Evolutionary conservation across 2,329 filamentous ascomycete genomes (phyloP).

Genomic region (Fusarium euwallaceae): DNA sequence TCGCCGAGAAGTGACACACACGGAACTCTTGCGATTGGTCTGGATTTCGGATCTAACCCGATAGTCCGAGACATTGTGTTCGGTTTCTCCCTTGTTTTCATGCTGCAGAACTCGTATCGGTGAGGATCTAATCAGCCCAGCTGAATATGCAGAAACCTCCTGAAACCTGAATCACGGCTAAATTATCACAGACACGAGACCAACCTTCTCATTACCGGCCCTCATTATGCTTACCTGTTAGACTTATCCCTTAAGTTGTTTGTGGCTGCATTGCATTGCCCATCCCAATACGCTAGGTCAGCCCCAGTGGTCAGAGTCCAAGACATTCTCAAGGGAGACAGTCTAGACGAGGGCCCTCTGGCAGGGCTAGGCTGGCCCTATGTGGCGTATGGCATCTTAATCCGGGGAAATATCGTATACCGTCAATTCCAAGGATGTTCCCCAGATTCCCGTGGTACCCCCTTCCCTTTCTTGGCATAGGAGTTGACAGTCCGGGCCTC

Average conservation of each 20-base stretch:
- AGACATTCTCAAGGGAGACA: slow-evolving; percentile 29
- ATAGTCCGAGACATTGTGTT: slow-evolving; percentile 36
- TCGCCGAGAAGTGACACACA: background rate
- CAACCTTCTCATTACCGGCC: background rate
- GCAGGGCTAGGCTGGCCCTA: background rate
- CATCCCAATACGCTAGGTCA: background rate
- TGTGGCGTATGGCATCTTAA: background rate
- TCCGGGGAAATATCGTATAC: slow-evolving; percentile 33
- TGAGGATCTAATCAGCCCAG: background rate
- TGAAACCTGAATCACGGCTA: slow-evolving; percentile 3
- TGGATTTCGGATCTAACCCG: slow-evolving; percentile 3
- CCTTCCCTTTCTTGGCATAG: background rate
- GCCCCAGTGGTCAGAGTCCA: background rate
- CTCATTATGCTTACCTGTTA: background rate
- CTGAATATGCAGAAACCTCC: background rate
- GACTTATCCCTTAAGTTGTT: background rate
- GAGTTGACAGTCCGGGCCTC: background rate
- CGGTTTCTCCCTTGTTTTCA: slow-evolving; percentile 9
- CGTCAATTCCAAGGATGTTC: slow-evolving; percentile 32
- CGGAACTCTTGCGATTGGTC: background rate
- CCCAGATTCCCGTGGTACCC: background rate
- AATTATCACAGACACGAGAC: background rate
- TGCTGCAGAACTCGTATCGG: background rate
- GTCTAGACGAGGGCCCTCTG: background rate
- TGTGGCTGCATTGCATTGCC: background rate